Evolutionary conservation across 208 protist species (phyloP).

Genomic region (Balamuthia mandrillaris): DNA sequence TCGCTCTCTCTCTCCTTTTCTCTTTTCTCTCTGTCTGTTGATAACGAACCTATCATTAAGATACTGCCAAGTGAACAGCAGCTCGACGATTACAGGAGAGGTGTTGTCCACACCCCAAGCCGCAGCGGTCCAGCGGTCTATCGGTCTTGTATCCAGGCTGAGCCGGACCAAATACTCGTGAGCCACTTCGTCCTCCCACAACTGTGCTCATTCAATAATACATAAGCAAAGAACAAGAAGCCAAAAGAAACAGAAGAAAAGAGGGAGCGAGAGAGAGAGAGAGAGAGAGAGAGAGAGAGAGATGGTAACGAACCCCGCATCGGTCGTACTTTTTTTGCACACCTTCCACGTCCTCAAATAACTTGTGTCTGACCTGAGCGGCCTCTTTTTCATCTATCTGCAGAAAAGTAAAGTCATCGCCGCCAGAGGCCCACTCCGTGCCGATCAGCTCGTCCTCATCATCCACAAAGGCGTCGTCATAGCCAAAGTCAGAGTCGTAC

Average conservation of each 20-base stretch:
- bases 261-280: not conserved
- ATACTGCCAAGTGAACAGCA: conserved; percentile 6
- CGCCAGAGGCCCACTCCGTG: not conserved
- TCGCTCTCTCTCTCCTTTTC: too few species aligned
- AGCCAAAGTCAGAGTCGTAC: too few species aligned
- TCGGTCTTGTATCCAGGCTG: not conserved
- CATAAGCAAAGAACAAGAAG: not conserved
- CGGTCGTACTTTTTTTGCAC: not conserved
- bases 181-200: not conserved
- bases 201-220: not conserved
- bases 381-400: not conserved
- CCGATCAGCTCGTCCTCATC: not conserved
- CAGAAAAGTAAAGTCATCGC: not conserved
- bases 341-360: not conserved
- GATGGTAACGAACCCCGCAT: not conserved
- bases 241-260: not conserved
- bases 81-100: conserved; percentile 3
- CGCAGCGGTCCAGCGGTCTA: not conserved
- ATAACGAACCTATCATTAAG: too few species aligned
- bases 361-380: not conserved
- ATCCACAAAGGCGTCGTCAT: not conserved
- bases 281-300: not conserved
- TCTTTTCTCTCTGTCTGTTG: too few species aligned
- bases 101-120: conserved; percentile 12
- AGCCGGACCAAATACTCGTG: not conserved